Evolutionary conservation across 225 moss, liverwort and hornwort genomes (phyloP).

Genomic region (Physcomitrium patens): DNA sequence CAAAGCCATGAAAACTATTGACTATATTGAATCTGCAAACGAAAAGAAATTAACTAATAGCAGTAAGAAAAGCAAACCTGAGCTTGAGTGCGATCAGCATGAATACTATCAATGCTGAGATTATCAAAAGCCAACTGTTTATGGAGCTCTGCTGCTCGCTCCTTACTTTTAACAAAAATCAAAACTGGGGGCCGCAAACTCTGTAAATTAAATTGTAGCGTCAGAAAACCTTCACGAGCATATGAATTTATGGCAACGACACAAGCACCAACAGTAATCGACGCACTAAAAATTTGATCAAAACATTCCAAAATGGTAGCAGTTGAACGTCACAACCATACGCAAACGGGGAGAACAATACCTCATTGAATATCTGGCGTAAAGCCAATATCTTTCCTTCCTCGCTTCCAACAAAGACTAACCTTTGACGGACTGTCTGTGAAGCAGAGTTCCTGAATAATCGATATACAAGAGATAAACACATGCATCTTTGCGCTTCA

Average conservation of each 20-base stretch:
- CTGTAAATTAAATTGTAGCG: constrained; percentile 43
- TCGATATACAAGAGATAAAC: constrained; percentile 10
- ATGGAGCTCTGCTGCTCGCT: constrained; percentile 82
- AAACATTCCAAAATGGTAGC: neutral
- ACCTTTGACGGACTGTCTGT: constrained; percentile 70
- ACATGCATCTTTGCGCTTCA: neutral
- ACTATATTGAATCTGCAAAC: neutral
- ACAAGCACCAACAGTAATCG: neutral
- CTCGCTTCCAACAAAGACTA: constrained; percentile 88
- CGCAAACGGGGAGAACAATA: constrained; percentile 24
- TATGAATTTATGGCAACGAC: constrained; percentile 1
- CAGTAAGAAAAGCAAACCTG: constrained; percentile 46
- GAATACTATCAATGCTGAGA: constrained; percentile 84
- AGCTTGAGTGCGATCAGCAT: constrained; percentile 82
- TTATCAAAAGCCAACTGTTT: constrained; percentile 71
- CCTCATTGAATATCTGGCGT: constrained; percentile 82
- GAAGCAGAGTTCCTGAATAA: constrained; percentile 76
- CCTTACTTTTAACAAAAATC: constrained; percentile 86
- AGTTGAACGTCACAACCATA: neutral
- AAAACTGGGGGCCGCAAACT: constrained; percentile 82
- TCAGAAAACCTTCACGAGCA: constrained; percentile 24
- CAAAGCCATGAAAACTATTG: neutral
- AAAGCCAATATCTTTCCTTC: constrained; percentile 86
- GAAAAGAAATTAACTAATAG: constrained; percentile 2
- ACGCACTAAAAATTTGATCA: neutral